Evolutionary conservation across 2,329 filamentous ascomycete genomes (phyloP).

Genomic region (Penicillium carneum): DNA sequence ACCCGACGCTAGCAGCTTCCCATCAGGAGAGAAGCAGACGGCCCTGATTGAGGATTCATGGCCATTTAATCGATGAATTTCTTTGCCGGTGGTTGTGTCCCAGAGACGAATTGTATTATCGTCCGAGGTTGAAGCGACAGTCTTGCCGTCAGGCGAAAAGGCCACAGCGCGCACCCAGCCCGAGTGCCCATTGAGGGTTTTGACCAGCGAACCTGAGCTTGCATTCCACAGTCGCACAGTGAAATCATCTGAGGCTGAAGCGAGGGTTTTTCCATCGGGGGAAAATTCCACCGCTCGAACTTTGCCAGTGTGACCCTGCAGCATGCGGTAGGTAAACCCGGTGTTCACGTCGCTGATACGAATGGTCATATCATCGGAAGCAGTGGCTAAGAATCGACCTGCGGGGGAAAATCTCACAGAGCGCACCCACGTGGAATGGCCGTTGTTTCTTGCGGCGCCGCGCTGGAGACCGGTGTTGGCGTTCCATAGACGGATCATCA

Average conservation of each 20-base stretch:
- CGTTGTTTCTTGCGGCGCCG: slow-evolving; percentile 17
- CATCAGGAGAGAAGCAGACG: slow-evolving; percentile 17
- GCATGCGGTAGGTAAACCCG: slow-evolving; percentile 20
- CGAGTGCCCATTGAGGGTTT: slow-evolving; percentile 7
- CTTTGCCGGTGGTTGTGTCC: slow-evolving; percentile 10
- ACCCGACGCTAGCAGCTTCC: slow-evolving; percentile 13
- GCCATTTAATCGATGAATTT: background rate
- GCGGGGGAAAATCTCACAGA: slow-evolving; percentile 18
- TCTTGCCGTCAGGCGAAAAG: slow-evolving; percentile 17
- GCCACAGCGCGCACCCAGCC: slow-evolving; percentile 21
- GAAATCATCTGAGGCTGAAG: slow-evolving; percentile 20
- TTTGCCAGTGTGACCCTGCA: slow-evolving; percentile 19
- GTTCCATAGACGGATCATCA: slow-evolving; percentile 23
- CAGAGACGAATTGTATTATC: slow-evolving; percentile 17
- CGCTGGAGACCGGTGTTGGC: slow-evolving; percentile 21
- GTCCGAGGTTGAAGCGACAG: slow-evolving; percentile 16
- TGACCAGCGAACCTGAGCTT: slow-evolving; percentile 10
- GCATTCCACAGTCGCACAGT: slow-evolving; percentile 19
- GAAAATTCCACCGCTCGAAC: slow-evolving; percentile 20
- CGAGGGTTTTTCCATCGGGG: slow-evolving; percentile 16
- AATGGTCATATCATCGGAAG: slow-evolving; percentile 21
- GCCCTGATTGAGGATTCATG: slow-evolving; percentile 15
- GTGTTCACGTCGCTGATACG: slow-evolving; percentile 21
- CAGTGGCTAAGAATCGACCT: slow-evolving; percentile 18
- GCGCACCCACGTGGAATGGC: slow-evolving; percentile 20